phyloP scores from a whole-genome alignment of 495 filamentous ascomycete genomes.

The Recurvomyces mirabilis region DNA sequence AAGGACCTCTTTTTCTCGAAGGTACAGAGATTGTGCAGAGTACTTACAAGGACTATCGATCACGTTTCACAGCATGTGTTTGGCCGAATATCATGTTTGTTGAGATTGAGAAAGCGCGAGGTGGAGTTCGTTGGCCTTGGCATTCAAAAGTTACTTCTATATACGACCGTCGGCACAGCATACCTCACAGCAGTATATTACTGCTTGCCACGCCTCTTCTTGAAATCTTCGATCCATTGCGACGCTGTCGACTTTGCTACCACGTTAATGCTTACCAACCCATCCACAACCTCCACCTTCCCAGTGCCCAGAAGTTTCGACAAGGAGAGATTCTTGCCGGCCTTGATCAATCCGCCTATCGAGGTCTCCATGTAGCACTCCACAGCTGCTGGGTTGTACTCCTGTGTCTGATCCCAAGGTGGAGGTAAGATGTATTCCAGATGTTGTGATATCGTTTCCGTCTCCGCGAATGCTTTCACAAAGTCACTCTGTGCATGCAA shows the following conservation, averaged over 20 bases:
- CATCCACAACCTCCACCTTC: conserved; percentile 82
- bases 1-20: too few relatives aligned
- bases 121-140: not conserved
- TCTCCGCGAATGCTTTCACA: conserved; percentile 72
- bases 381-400: conserved; percentile 54
- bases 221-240: conserved; percentile 76
- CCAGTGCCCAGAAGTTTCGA: conserved; percentile 60
- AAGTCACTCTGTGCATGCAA: conserved; percentile 72
- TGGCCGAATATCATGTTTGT: too few relatives aligned
- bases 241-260: conserved; percentile 56
- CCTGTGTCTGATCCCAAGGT: conserved; percentile 69
- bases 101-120: not conserved
- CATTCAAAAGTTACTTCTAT: not conserved
- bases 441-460: conserved; percentile 55
- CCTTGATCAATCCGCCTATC: conserved; percentile 71
- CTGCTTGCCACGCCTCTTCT: conserved; percentile 45
- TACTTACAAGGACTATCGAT: too few relatives aligned
- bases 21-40: too few relatives aligned
- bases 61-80: too few relatives aligned
- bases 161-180: too few relatives aligned
- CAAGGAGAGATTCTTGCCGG: conserved; percentile 72
- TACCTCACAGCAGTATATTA: too few relatives aligned
- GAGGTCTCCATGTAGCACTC: conserved; percentile 84
- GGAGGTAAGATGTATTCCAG: conserved; percentile 67
- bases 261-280: conserved; percentile 66